phyloP scores from a whole-genome alignment of 495 filamentous ascomycete species.

The Neurospora sp. region DNA sequence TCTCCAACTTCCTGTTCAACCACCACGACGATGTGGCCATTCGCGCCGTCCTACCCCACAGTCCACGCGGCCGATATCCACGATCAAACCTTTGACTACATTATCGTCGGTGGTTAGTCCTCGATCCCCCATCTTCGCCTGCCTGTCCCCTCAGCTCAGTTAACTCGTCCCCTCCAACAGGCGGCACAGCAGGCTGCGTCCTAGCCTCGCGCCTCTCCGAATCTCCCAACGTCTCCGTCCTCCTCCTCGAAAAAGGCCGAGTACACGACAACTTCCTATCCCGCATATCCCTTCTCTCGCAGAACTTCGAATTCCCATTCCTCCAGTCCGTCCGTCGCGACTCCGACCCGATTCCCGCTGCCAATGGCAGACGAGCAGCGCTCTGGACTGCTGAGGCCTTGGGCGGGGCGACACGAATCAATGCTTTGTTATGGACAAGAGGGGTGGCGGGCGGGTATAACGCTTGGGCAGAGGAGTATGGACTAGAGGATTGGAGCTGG shows the following conservation, averaged over 20 bases:
- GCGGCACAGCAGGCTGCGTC: constrained; percentile 39
- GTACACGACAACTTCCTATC: constrained; percentile 24
- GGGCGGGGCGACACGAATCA: constrained; percentile 19
- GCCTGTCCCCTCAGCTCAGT: no score
- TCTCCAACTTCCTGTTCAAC: neutral
- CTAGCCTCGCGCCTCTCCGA: constrained; percentile 41
- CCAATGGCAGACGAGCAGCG: constrained; percentile 2
- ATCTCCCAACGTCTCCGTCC: constrained; percentile 33
- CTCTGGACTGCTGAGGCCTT: constrained; percentile 17
- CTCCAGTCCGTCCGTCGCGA: constrained; percentile 11
- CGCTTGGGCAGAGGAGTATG: constrained; percentile 15
- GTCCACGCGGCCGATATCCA: neutral
- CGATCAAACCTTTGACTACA: constrained; percentile 19
- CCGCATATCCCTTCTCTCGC: constrained; percentile 16
- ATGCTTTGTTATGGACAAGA: constrained; percentile 18
- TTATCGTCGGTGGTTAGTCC: constrained; percentile 19
- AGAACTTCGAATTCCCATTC: constrained; percentile 9
- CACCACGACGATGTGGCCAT: constrained; percentile 12
- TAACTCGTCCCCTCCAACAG: neutral
- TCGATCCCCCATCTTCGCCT: neutral
- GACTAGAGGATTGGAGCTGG: constrained; percentile 17
- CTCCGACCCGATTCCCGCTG: constrained; percentile 14
- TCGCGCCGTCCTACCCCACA: constrained; percentile 8
- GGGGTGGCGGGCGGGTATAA: constrained; percentile 16
- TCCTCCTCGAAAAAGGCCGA: constrained; percentile 38